Base-by-base conservation (phyloP, 768 basidiomycete genomes). In the Suillus discolor region DNA sequence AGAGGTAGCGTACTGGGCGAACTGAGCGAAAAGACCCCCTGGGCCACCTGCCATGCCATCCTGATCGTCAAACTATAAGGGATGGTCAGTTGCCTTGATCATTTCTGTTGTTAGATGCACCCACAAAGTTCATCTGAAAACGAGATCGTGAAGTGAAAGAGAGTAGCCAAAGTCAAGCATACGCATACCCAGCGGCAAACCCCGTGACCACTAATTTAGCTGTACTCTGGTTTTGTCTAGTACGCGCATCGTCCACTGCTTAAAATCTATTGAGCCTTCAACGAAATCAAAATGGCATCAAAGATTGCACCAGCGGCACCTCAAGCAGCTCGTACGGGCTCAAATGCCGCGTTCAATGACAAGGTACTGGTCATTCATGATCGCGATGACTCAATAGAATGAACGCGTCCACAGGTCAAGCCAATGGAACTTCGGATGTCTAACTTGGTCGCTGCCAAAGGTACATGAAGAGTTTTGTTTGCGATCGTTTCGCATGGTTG, bases 391-490 rank as follows among this genome's bases (percentile, higher is more conserved):
- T 20, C 28, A 47, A 68, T 15, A 23, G 44, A 42, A 65, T 63
- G 70, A 72, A 79, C 77, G 72, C 74, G 75, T 77, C 68, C 60
- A 31, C 70, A 97, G 94, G 93, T 95, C 68, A 99, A 99, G 80
- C 96, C 96, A 20, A 98, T 96, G 91, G 97, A 99, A 79, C 89
- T 99, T 69, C 90, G 97, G 69, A 81, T 96, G 79, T 97, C 95
- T 61, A 99, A 99, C 78, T 89, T 99, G 93, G 90, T 96, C 67
- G 97, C 97, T 51, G 97, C 97, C 31, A 99, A 99, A 84, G 94
- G 94, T 90, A 63, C n/a, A 79, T 77, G 60, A 25, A 9, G 42
- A 5, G 51, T 39, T 16, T 36, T 61, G 36, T 9, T 4, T 7
- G 3, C 49, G 28, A 20, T 59, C 9, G 53, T 63, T 16, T 63